Percentiles rank a stretch among this genome's conserved stretches.
These are phyloP conservation scores for Przewalskia tangutica DNA, from an alignment of 257 asterid species.

Conservation along the genomic window DNA sequence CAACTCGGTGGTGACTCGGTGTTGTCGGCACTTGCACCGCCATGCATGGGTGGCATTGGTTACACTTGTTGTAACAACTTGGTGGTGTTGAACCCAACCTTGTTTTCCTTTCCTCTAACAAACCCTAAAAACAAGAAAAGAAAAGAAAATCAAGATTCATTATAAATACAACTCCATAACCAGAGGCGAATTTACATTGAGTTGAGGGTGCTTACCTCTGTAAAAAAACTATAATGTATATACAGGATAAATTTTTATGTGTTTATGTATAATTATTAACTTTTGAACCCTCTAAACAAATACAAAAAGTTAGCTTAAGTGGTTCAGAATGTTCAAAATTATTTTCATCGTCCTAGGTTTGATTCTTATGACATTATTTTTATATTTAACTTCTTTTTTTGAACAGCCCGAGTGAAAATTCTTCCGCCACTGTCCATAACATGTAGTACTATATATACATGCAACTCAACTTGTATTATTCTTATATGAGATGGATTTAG, in stretches of 20 bases:
- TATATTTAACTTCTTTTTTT: no score
- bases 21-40: constrained; percentile 79
- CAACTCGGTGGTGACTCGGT: constrained; percentile 38
- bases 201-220: no score
- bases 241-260: no score
- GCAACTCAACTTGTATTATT: neutral
- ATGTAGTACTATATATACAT: neutral
- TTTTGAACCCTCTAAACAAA: no score
- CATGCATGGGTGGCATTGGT: constrained; percentile 95
- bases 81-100: constrained; percentile 96
- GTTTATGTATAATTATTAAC: no score
- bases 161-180: neutral
- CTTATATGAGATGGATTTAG: neutral
- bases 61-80: constrained; percentile 87
- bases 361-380: no score
- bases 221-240: no score
- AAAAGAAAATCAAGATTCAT: neutral
- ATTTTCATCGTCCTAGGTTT: no score
- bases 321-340: no score
- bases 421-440: no score
- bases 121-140: constrained; percentile 24
- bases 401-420: no score
- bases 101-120: constrained; percentile 56
- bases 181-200: no score
- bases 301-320: neutral